Conservation (phyloP, 768 basidiomycete species). For the Rhodotorula kratochvilovae region DNA sequence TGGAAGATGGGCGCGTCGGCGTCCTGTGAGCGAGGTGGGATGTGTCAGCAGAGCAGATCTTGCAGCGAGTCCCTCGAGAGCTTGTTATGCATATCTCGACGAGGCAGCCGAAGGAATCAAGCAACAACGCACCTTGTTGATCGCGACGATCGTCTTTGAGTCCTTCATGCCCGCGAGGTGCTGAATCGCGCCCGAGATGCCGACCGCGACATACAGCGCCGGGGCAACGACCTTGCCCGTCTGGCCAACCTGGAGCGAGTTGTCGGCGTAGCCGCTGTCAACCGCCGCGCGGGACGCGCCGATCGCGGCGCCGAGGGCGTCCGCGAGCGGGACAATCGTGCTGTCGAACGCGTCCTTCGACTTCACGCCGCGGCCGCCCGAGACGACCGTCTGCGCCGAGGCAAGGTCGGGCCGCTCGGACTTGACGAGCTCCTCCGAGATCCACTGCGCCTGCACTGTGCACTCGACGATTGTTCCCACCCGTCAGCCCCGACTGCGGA, state of each 20-base stretch:
- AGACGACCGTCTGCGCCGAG: constrained; percentile 79
- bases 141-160: constrained; percentile 92
- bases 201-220: constrained; percentile 89
- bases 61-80: too few species aligned
- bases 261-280: constrained; percentile 96
- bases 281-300: constrained; percentile 98
- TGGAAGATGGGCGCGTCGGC: constrained; percentile 98
- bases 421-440: constrained; percentile 63
- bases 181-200: constrained; percentile 97
- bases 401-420: constrained; percentile 91
- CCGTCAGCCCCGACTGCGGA: not conserved
- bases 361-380: constrained; percentile 91
- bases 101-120: too few species aligned
- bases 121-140: constrained; percentile 74
- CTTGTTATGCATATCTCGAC: too few species aligned
- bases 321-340: constrained; percentile 84
- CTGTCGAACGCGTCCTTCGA: constrained; percentile 85
- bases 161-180: constrained; percentile 99
- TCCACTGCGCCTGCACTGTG: constrained; percentile 48
- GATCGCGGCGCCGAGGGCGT: constrained; percentile 86
- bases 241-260: constrained; percentile 97
- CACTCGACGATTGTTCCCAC: not conserved
- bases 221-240: constrained; percentile 98
- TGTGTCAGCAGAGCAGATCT: too few species aligned
- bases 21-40: constrained; percentile 59